These are phyloP conservation scores for Cladobotryum mycophilum DNA, from an alignment of 2,329 filamentous ascomycete species.

Conservation along the genomic window DNA sequence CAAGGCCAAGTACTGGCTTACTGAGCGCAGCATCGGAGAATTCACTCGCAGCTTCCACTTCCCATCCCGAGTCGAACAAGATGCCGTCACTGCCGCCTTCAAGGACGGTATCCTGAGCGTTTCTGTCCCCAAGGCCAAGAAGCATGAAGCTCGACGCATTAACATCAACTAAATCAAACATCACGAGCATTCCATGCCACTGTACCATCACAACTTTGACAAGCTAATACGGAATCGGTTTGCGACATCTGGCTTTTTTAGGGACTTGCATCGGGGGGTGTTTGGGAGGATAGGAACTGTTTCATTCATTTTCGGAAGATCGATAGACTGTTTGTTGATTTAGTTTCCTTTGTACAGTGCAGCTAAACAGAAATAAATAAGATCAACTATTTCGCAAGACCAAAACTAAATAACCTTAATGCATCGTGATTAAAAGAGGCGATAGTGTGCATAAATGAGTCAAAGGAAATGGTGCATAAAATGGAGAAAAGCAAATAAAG, in stretches of 20 bases:
- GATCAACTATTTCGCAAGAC: too few species aligned
- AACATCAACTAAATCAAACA: slow-evolving; percentile 38
- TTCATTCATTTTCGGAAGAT: too few species aligned
- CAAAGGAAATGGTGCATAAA: too few species aligned
- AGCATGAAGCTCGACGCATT: slow-evolving; percentile 51
- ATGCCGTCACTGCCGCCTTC: slow-evolving; percentile 54
- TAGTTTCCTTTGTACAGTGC: neutral
- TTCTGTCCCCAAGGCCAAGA: slow-evolving; percentile 59
- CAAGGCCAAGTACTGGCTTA: slow-evolving; percentile 62
- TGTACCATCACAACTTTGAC: too few species aligned
- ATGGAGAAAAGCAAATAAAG: too few species aligned
- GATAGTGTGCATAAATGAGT: too few species aligned
- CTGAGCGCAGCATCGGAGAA: slow-evolving; percentile 59
- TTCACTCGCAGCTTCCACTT: slow-evolving; percentile 66
- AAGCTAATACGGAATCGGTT: neutral
- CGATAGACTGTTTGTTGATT: too few species aligned
- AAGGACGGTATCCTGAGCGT: slow-evolving; percentile 61
- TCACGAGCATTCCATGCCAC: neutral
- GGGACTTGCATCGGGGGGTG: neutral
- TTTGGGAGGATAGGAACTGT: neutral
- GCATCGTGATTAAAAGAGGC: too few species aligned
- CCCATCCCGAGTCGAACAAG: slow-evolving; percentile 56
- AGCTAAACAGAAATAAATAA: neutral
- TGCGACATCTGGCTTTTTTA: neutral
- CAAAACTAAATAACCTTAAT: too few species aligned